Evolutionary conservation across 768 basidiomycete genomes (phyloP).

Genomic region (Plicaturopsis crispa): DNA sequence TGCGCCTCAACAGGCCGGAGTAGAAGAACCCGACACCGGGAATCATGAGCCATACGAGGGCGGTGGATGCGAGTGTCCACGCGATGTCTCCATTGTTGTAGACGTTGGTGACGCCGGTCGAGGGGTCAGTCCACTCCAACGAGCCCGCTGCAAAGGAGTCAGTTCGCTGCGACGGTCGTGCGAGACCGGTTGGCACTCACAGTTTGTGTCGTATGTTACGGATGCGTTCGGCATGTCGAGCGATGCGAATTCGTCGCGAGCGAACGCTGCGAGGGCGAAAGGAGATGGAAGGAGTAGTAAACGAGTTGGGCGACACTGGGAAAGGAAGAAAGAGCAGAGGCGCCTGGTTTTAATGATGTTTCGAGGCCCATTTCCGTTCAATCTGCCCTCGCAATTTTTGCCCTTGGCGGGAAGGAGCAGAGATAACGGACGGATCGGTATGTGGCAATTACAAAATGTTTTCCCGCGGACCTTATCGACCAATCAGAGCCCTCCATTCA

Average conservation of each 20-base stretch:
- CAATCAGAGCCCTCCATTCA: background rate
- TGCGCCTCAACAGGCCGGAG: slow-evolving; percentile 83
- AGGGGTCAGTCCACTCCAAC: background rate
- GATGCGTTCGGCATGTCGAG: background rate
- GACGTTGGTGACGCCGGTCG: background rate
- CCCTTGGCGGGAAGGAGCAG: background rate
- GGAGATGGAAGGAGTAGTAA: background rate
- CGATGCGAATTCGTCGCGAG: background rate
- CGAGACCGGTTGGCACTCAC: background rate
- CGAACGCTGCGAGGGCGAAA: background rate
- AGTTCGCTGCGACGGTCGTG: background rate
- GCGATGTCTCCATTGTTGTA: slow-evolving; percentile 45
- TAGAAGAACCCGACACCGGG: slow-evolving; percentile 86
- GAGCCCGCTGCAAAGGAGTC: background rate
- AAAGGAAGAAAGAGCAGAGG: background rate
- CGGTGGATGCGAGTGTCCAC: slow-evolving; percentile 66
- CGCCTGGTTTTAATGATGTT: background rate
- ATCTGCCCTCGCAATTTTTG: background rate
- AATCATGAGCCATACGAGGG: slow-evolving; percentile 82
- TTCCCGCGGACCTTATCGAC: background rate
- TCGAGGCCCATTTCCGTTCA: background rate
- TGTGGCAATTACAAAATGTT: background rate
- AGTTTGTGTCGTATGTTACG: background rate
- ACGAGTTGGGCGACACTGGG: background rate
- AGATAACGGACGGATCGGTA: background rate